Evolutionary conservation across 306 rosid species (phyloP).

Genomic region (Citrullus amarus): DNA sequence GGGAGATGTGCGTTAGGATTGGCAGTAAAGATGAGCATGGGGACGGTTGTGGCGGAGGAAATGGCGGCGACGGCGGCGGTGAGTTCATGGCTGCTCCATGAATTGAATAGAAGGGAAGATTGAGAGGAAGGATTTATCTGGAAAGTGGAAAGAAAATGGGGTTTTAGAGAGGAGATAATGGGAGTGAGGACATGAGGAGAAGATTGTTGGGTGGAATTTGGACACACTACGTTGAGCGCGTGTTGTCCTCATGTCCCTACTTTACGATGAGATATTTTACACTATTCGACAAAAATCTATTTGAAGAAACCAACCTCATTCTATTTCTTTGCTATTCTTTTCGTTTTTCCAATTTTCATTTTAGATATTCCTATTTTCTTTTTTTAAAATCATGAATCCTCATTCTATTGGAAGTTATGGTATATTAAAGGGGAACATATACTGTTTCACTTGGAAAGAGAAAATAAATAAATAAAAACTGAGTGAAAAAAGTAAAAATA

Average conservation of each 20-base stretch:
- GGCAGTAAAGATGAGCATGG: slow-evolving; percentile 16
- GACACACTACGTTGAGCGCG: slow-evolving; percentile 28
- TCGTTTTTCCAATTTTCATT: background rate
- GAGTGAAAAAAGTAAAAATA: too few species aligned
- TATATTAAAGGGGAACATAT: too few species aligned
- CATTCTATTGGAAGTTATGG: too few species aligned
- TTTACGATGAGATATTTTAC: background rate
- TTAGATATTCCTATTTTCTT: background rate
- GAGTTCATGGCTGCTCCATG: slow-evolving; percentile 63
- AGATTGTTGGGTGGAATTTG: slow-evolving; percentile 25
- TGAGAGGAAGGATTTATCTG: background rate
- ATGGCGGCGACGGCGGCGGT: slow-evolving; percentile 12
- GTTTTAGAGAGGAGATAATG: background rate
- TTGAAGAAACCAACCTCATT: background rate
- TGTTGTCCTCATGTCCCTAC: slow-evolving; percentile 32
- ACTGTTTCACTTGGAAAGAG: too few species aligned
- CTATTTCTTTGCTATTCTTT: background rate
- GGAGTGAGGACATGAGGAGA: background rate
- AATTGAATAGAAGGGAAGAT: background rate
- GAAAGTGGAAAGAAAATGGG: background rate
- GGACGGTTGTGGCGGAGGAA: slow-evolving; percentile 6
- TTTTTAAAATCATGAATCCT: too few species aligned
- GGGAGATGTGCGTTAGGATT: slow-evolving; percentile 11
- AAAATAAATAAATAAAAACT: too few species aligned
- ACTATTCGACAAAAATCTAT: background rate